A percentile compares a stretch with the other conserved stretches of the same genome.
Conservation (phyloP, 2,329 filamentous ascomycete species). For the Plectosphaerella cucumerina region DNA sequence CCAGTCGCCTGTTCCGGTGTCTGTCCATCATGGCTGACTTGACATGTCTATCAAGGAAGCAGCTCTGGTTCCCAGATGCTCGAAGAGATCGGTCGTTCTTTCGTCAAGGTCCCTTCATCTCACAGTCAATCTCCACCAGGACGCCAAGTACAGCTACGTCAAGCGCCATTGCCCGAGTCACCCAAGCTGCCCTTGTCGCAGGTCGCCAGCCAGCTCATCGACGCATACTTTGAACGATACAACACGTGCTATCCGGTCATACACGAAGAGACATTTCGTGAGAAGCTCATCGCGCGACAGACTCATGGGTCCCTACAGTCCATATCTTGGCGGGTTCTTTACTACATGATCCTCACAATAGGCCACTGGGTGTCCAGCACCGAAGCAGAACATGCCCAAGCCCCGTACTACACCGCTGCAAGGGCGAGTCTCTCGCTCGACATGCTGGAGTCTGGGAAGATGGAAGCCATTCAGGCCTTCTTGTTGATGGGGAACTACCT, state of each 20-base stretch:
- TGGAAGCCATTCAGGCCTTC: constrained; percentile 41
- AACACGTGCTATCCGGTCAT: constrained; percentile 41
- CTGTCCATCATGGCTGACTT: background rate
- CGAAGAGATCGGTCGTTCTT: constrained; percentile 13
- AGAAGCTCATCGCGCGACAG: constrained; percentile 16
- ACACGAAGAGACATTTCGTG: constrained; percentile 41
- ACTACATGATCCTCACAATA: constrained; percentile 29
- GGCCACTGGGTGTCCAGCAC: constrained; percentile 28
- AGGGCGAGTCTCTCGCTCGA: constrained; percentile 32
- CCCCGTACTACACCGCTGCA: constrained; percentile 21
- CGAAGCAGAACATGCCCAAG: constrained; percentile 3
- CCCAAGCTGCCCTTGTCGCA: constrained; percentile 8
- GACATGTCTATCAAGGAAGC: constrained; percentile 11
- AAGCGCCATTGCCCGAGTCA: background rate
- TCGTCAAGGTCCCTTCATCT: background rate
- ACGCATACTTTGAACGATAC: constrained; percentile 38
- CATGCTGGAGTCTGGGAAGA: constrained; percentile 38
- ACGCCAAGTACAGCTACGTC: background rate
- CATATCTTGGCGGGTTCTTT: constrained; percentile 15
- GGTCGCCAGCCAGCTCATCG: constrained; percentile 22
- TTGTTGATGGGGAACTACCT: constrained; percentile 41
- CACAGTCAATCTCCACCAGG: background rate
- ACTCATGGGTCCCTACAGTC: constrained; percentile 1
- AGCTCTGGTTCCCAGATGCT: constrained; percentile 21
- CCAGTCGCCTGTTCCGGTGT: background rate